These are phyloP conservation scores for Naganishia antarctica DNA, from an alignment of 768 basidiomycete genomes.

Conservation along the genomic window DNA sequence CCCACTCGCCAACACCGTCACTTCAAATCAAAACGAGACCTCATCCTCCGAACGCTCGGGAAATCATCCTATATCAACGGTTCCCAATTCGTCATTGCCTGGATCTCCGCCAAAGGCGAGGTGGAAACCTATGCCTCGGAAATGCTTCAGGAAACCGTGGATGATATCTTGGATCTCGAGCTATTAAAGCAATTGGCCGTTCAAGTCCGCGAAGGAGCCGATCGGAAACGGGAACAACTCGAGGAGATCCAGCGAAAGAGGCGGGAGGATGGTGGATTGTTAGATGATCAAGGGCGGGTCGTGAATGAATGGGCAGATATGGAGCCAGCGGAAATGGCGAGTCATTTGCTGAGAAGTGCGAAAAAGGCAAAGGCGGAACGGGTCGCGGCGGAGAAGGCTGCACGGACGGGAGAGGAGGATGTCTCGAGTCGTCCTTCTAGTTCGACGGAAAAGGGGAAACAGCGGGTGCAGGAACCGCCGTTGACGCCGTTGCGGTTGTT, in stretches of 20 bases:
- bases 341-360: slow-evolving; percentile 13
- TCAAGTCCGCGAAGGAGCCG: slow-evolving; percentile 30
- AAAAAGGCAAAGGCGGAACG: slow-evolving; percentile 20
- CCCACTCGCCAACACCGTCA: slow-evolving; percentile 49
- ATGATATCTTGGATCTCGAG: slow-evolving; percentile 37
- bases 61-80: slow-evolving; percentile 50
- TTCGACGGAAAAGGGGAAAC: slow-evolving; percentile 2
- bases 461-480: background rate
- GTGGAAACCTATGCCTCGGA: slow-evolving; percentile 51
- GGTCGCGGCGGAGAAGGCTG: slow-evolving; percentile 10
- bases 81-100: slow-evolving; percentile 50
- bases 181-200: slow-evolving; percentile 30
- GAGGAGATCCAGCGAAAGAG: slow-evolving; percentile 23
- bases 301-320: slow-evolving; percentile 13
- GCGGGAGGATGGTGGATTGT: slow-evolving; percentile 18
- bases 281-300: slow-evolving; percentile 10
- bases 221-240: slow-evolving; percentile 21
- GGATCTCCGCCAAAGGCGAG: slow-evolving; percentile 49
- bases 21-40: slow-evolving; percentile 49
- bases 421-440: background rate
- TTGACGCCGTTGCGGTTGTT: slow-evolving; percentile 8
- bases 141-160: slow-evolving; percentile 42
- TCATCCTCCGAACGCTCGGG: slow-evolving; percentile 50
- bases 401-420: background rate
- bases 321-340: slow-evolving; percentile 13